Percentiles rank a stretch among this genome's conserved stretches.
Conservation (phyloP, 1,139 yeast genomes). For the Hemisphaericaspora lyxosophila region DNA sequence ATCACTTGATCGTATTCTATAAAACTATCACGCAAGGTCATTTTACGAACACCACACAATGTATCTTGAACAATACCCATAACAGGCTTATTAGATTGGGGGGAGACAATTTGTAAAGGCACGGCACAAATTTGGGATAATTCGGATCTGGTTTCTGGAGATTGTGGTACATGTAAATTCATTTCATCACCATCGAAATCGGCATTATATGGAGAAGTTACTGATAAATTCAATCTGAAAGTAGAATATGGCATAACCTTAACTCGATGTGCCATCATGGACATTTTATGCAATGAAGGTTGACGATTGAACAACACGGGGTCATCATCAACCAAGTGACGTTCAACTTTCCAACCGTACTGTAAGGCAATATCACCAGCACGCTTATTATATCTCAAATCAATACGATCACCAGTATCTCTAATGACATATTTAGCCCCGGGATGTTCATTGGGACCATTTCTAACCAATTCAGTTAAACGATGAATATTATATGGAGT, state of each 20-base stretch:
- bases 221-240: conserved; percentile 92
- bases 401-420: conserved; percentile 98
- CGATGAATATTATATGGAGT: conserved; percentile 96
- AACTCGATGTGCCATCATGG: conserved; percentile 99
- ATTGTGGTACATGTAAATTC: conserved; percentile 99
- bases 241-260: conserved; percentile 99
- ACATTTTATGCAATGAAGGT: conserved; percentile 98
- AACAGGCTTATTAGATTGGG: conserved; percentile 97
- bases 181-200: conserved; percentile 99
- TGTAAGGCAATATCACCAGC: conserved; percentile 98
- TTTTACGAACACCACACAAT: conserved; percentile 91
- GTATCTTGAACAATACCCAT: conserved; percentile 99
- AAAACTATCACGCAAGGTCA: conserved; percentile 88
- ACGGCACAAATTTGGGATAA: conserved; percentile 93
- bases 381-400: conserved; percentile 92
- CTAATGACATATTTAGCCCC: conserved; percentile 98
- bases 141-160: conserved; percentile 97
- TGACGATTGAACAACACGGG: conserved; percentile 98
- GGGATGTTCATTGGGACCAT: conserved; percentile 99
- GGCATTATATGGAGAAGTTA: conserved; percentile 97
- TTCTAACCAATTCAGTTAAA: conserved; percentile 87
- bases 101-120: conserved; percentile 95
- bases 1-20: conserved; percentile 91
- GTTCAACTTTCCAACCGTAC: conserved; percentile 98
- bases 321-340: conserved; percentile 96